A percentile compares a stretch with the other conserved stretches of the same genome.
Evolutionary conservation across 2,329 filamentous ascomycete species (phyloP).

Genomic region (Colletotrichum melonis): DNA sequence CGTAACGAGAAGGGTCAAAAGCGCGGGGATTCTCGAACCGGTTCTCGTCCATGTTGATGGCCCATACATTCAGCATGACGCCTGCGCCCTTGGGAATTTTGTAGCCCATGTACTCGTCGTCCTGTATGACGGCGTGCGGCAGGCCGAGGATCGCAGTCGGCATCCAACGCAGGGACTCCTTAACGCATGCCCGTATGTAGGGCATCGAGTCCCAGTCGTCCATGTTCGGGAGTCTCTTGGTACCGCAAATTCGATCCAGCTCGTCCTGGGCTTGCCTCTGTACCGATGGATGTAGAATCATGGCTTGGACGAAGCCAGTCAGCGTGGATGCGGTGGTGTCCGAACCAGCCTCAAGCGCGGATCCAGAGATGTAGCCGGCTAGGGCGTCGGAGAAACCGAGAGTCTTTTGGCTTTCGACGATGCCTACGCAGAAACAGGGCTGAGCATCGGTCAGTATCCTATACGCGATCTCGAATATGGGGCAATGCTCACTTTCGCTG

Average conservation of each 20-base stretch:
- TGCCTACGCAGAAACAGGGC: conserved; percentile 43
- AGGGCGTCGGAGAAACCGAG: conserved; percentile 44
- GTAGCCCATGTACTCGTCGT: conserved; percentile 33
- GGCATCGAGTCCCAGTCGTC: conserved; percentile 56
- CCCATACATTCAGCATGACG: conserved; percentile 44
- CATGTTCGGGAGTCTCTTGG: conserved; percentile 53
- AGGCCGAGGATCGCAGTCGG: conserved; percentile 51
- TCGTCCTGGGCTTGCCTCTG: conserved; percentile 54
- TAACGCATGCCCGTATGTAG: conserved; percentile 58
- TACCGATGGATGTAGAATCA: conserved; percentile 54
- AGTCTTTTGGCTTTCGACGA: conserved; percentile 38
- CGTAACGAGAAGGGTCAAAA: conserved; percentile 56
- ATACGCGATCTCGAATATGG: not conserved
- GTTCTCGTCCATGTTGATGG: conserved; percentile 58
- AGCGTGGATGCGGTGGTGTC: conserved; percentile 57
- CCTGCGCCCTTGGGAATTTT: conserved; percentile 27
- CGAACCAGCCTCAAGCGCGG: conserved; percentile 52
- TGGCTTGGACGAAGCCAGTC: conserved; percentile 57
- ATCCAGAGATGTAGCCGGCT: conserved; percentile 47
- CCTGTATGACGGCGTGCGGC: conserved; percentile 48
- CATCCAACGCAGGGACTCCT: conserved; percentile 60
- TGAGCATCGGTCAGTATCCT: conserved; percentile 19
- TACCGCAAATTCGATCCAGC: conserved; percentile 56
- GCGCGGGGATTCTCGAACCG: conserved; percentile 52
- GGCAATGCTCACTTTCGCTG: conserved; percentile 26